phyloP scores from a whole-genome alignment of 2,329 filamentous ascomycete species.

The Colletotrichum cuscutae region DNA sequence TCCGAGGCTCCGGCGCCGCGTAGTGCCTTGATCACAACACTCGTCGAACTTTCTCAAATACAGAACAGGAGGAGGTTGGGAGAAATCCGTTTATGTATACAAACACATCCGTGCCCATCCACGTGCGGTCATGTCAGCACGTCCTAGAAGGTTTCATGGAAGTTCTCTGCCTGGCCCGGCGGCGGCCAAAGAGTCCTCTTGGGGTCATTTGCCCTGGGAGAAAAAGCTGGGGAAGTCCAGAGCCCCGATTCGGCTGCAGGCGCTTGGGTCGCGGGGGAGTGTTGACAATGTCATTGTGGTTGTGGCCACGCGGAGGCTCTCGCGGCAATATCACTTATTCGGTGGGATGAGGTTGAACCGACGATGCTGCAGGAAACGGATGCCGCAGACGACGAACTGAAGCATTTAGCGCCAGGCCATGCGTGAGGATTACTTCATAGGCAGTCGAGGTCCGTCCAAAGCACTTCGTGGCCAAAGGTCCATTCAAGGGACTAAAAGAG shows the following conservation, averaged over 20 bases:
- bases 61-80: not conserved
- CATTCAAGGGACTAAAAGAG: not conserved
- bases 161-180: not conserved
- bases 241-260: not conserved
- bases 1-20: not conserved
- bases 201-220: not conserved
- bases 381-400: conserved; percentile 9
- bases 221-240: conserved; percentile 6
- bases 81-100: not conserved
- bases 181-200: not conserved
- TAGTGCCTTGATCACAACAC: not conserved
- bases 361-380: not conserved
- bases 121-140: not conserved
- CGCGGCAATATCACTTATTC: not conserved
- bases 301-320: not conserved
- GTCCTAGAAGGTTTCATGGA: not conserved
- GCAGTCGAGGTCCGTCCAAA: conserved; percentile 7
- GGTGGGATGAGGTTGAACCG: not conserved
- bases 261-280: not conserved
- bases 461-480: too few relatives aligned
- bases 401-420: too few relatives aligned
- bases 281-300: not conserved
- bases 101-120: not conserved
- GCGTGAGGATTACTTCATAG: too few relatives aligned
- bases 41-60: not conserved